Evolutionary conservation across 1,139 yeast species (phyloP), one percentile per base, ranked within the genome.

Genomic region (Kodamaea derodonti): DNA sequence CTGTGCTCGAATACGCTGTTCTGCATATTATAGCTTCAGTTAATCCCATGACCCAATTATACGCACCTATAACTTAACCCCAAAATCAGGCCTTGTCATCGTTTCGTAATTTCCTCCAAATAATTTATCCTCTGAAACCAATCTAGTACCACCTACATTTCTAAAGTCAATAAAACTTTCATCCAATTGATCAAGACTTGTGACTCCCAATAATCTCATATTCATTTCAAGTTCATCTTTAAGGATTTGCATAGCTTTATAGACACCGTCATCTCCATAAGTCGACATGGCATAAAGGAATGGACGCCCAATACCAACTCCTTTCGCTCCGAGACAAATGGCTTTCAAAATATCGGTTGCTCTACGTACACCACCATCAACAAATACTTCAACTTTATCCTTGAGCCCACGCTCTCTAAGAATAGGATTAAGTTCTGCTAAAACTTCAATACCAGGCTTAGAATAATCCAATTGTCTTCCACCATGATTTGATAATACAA

Each of bases 141-240:
- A 47, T 18, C 58, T 41, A 30, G 43, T 37, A 20, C 36, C 37
- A 4, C 32, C 32, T 13, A 40, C 34, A 27, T 40, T 41, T 30
- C 58, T 44, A 32, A 53, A 48, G 40, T 69, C 73, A 22, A 70
- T 51, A 40, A 49, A 65, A 15, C 43, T 38, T 11, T 79, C 80
- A 44, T 75, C 68, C 42, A 90, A 67, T 29, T 87, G 82, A 31
- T 70, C 74, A 14, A 90, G 62, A 17, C 68, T 69, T 15, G 76
- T 78, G 23, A 76, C 95, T 29, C 97, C 97, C 33, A 90, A 62
- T 33, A 88, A 67, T 45, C 95, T 72, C 97, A 90, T 86, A 58
- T 83, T 79, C 92, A 87, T 84, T 43, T 75, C 78, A 56, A 90
- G 58, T 55, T 90, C 97, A 41, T 82, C 88, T 52, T 80, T 83